Percentiles rank a stretch among this genome's conserved stretches.
phyloP scores from a whole-genome alignment of 768 basidiomycete genomes.

The Tephrocybe sp. region DNA sequence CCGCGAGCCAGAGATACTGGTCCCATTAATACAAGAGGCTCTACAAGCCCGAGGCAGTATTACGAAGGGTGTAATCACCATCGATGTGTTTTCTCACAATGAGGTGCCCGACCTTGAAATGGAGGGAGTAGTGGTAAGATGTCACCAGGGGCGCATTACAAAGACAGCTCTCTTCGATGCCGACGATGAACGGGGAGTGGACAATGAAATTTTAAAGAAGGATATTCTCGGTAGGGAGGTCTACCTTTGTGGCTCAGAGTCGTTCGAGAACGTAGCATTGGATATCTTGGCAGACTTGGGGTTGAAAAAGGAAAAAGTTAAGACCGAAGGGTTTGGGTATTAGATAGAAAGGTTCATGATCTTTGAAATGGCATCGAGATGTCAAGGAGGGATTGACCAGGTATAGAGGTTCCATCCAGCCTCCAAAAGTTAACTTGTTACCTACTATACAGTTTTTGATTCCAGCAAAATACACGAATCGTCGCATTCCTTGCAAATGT shows the following conservation, averaged over 20 bases:
- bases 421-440: no score
- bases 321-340: conserved; percentile 42
- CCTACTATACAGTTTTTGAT: neutral
- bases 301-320: conserved; percentile 28
- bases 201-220: neutral
- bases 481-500: neutral
- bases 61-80: conserved; percentile 14
- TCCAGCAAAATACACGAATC: neutral
- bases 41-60: conserved; percentile 14
- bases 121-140: conserved; percentile 11
- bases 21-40: conserved; percentile 38
- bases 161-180: conserved; percentile 11
- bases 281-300: conserved; percentile 31
- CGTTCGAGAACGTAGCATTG: conserved; percentile 40
- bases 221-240: conserved; percentile 24
- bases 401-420: no score
- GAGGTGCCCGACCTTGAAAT: conserved; percentile 8
- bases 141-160: conserved; percentile 22
- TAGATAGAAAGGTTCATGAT: conserved; percentile 17
- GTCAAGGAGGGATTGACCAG: neutral
- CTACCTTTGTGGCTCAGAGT: conserved; percentile 50
- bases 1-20: conserved; percentile 49
- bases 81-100: conserved; percentile 40
- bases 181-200: no score
- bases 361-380: no score